These are phyloP conservation scores for Emiliania huxleyi DNA, from an alignment of 78 protist genomes.

Conservation along the genomic window DNA sequence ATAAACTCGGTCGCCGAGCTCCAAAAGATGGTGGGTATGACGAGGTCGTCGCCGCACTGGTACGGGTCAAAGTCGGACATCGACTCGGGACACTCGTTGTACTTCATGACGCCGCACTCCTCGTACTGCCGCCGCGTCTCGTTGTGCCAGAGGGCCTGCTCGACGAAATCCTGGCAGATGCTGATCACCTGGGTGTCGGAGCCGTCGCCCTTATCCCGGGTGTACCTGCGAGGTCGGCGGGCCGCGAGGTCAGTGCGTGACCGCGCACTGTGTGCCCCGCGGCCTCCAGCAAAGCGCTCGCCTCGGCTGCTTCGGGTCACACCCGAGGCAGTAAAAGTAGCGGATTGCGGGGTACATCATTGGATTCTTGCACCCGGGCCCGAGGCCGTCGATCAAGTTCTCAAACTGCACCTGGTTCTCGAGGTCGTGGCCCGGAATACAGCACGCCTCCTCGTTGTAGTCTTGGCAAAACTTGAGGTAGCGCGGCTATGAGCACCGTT, in stretches of 20 bases:
- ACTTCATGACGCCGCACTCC: background rate
- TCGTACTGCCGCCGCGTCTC: background rate
- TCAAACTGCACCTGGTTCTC: constrained; percentile 18
- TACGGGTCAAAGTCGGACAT: background rate
- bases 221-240: too few species aligned
- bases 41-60: background rate
- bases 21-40: background rate
- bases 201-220: background rate
- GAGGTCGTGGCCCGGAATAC: background rate
- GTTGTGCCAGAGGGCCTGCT: background rate
- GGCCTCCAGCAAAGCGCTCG: too few species aligned
- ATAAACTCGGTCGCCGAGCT: background rate
- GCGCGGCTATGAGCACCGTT: background rate
- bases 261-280: too few species aligned
- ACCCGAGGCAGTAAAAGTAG: constrained; percentile 20
- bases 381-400: background rate
- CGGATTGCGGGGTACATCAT: constrained; percentile 9
- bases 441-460: background rate
- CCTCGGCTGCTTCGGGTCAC: constrained; percentile 17
- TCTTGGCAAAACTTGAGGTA: constrained; percentile 13
- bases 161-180: background rate
- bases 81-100: background rate
- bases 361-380: constrained; percentile 19
- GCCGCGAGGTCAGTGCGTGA: too few species aligned
- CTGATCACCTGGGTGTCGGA: background rate